These are phyloP conservation scores for Bipolaris zeicola DNA, from an alignment of 2,329 filamentous ascomycete genomes.

Conservation along the genomic window DNA sequence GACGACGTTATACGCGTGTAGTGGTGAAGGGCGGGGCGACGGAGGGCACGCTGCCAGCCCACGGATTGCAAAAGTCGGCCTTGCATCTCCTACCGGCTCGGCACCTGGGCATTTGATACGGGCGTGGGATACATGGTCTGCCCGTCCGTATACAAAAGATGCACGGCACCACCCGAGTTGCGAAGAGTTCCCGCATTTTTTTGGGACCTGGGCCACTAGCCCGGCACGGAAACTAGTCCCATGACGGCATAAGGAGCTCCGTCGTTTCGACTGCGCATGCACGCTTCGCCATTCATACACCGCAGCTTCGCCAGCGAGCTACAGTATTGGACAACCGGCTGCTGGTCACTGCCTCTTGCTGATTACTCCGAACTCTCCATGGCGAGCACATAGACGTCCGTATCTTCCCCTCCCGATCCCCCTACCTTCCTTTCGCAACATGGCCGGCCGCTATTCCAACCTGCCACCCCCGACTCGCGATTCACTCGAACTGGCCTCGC, in stretches of 20 bases:
- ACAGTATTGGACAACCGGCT: constrained; percentile 15
- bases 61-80: constrained; percentile 30
- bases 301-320: constrained; percentile 9
- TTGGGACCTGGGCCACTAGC: constrained; percentile 19
- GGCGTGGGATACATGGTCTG: constrained; percentile 1
- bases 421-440: constrained; percentile 27
- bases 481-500: constrained; percentile 93
- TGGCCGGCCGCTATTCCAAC: constrained; percentile 48
- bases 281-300: constrained; percentile 25
- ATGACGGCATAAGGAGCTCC: constrained; percentile 23
- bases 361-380: constrained; percentile 24
- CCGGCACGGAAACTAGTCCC: constrained; percentile 27
- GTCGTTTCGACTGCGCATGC: constrained; percentile 24
- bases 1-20: constrained; percentile 14
- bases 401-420: constrained; percentile 17
- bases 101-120: constrained; percentile 23
- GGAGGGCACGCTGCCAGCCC: constrained; percentile 32
- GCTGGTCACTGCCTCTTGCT: constrained; percentile 18
- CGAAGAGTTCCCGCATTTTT: constrained; percentile 18
- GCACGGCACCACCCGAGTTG: constrained; percentile 7
- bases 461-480: constrained; percentile 67
- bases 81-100: constrained; percentile 33
- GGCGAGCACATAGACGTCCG: constrained; percentile 25
- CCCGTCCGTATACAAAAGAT: neutral
- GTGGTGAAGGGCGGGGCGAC: constrained; percentile 11